Conservation (phyloP, 164 flowering plant genomes). For the Brasenia schreberi region DNA sequence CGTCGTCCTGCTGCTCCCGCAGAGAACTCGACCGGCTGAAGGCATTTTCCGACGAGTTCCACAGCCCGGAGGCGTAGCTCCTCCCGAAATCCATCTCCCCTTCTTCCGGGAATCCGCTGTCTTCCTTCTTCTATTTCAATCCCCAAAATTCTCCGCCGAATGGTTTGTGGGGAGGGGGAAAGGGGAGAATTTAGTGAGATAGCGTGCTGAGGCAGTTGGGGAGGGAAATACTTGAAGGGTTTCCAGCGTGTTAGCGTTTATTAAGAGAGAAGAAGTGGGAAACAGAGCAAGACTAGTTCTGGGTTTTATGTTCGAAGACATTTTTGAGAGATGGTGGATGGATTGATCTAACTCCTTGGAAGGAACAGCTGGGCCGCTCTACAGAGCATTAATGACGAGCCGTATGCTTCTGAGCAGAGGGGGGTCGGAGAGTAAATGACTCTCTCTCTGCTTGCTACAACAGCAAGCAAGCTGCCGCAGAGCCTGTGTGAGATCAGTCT, state of each 20-base stretch:
- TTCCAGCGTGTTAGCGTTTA: too few species aligned
- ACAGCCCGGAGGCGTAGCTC: slow-evolving; percentile 26
- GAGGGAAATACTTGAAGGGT: neutral
- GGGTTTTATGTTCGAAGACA: neutral
- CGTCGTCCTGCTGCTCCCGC: slow-evolving; percentile 53
- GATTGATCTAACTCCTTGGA: neutral
- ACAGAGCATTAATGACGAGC: neutral
- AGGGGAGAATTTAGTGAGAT: neutral
- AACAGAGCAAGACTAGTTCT: neutral
- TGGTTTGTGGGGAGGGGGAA: neutral
- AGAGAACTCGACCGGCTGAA: slow-evolving; percentile 52
- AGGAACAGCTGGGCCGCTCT: neutral
- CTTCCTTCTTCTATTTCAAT: too few species aligned
- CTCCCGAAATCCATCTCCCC: neutral
- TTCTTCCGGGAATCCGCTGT: neutral
- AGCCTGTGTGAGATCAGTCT: too few species aligned
- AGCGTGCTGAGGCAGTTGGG: neutral
- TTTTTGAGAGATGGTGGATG: neutral
- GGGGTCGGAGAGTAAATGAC: neutral
- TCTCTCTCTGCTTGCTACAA: neutral
- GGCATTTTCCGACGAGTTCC: slow-evolving; percentile 62
- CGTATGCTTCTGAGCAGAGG: neutral
- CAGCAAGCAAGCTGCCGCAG: neutral
- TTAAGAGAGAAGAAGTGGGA: too few species aligned
- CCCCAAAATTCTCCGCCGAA: neutral